A percentile compares a stretch with the other conserved stretches of the same genome.
Conservation (phyloP, 306 rosid genomes). For the Geum urbanum region DNA sequence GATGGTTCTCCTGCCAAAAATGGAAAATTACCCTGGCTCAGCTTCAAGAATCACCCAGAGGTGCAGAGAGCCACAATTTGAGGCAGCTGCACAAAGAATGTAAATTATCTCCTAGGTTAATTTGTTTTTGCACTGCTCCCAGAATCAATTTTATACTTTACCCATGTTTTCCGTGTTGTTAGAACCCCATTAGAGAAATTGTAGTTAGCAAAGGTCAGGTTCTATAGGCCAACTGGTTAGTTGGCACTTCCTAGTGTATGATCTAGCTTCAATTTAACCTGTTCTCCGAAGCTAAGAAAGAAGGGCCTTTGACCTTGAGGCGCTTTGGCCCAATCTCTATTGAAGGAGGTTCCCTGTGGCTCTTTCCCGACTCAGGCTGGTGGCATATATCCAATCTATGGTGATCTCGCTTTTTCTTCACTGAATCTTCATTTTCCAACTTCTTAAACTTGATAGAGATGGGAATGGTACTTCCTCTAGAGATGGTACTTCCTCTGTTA, state of each 20-base stretch:
- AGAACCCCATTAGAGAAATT: conserved; percentile 64
- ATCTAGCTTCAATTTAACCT: conserved; percentile 55
- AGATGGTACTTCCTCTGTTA: conserved; percentile 43
- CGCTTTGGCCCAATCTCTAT: conserved; percentile 61
- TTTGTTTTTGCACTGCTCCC: conserved; percentile 57
- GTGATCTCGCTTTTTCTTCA: conserved; percentile 52
- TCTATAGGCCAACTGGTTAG: conserved; percentile 32
- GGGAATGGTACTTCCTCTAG: conserved; percentile 38
- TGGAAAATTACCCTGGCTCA: conserved; percentile 64
- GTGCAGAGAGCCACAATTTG: conserved; percentile 65
- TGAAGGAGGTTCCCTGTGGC: conserved; percentile 45
- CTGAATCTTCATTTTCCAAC: conserved; percentile 45
- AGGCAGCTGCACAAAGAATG: conserved; percentile 90
- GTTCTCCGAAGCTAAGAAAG: conserved; percentile 56
- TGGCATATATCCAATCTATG: conserved; percentile 54
- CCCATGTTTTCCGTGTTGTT: conserved; percentile 45
- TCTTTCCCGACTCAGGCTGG: conserved; percentile 37
- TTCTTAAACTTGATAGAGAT: conserved; percentile 62
- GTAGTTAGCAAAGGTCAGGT: conserved; percentile 71
- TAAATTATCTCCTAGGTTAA: conserved; percentile 62
- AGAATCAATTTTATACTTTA: conserved; percentile 55
- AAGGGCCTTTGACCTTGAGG: conserved; percentile 73
- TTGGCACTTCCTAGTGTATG: conserved; percentile 36
- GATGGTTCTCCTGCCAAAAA: conserved; percentile 65
- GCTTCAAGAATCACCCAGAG: conserved; percentile 64